A percentile compares a stretch with the other conserved stretches of the same genome.
phyloP scores from a whole-genome alignment of 768 basidiomycete genomes.

The Hebeloma cylindrosporum region DNA sequence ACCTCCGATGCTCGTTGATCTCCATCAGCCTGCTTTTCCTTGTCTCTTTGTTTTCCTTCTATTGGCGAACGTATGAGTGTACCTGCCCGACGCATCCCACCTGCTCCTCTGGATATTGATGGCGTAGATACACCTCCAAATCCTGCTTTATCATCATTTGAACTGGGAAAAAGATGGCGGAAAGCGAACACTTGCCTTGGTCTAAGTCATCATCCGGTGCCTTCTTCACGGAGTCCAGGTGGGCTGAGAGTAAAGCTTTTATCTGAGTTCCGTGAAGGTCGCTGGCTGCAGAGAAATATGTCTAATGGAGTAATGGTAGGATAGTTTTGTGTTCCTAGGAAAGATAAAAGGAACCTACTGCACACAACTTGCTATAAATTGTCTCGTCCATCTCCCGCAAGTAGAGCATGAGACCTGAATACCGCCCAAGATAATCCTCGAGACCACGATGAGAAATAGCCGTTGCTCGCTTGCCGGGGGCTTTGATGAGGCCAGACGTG shows the following conservation, averaged over 20 bases:
- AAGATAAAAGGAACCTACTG: slow-evolving; percentile 49
- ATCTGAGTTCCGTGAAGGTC: slow-evolving; percentile 82
- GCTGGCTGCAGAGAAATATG: slow-evolving; percentile 87
- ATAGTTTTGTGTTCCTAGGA: background rate
- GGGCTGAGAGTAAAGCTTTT: slow-evolving; percentile 63
- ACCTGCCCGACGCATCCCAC: slow-evolving; percentile 76
- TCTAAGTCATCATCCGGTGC: slow-evolving; percentile 71
- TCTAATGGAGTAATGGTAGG: slow-evolving; percentile 44
- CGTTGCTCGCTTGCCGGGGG: slow-evolving; percentile 43
- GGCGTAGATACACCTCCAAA: slow-evolving; percentile 43
- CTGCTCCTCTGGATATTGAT: slow-evolving; percentile 48
- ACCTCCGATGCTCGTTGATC: slow-evolving; percentile 76
- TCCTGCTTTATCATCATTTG: slow-evolving; percentile 31
- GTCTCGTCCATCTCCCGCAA: slow-evolving; percentile 95
- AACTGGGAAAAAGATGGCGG: background rate
- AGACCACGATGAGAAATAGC: slow-evolving; percentile 68
- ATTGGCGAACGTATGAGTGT: slow-evolving; percentile 81
- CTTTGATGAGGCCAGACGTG: slow-evolving; percentile 52
- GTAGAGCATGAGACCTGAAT: slow-evolving; percentile 88
- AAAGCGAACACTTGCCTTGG: slow-evolving; percentile 49
- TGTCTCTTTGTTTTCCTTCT: slow-evolving; percentile 60
- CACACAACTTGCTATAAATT: slow-evolving; percentile 86
- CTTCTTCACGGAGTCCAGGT: slow-evolving; percentile 62
- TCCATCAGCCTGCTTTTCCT: slow-evolving; percentile 61
- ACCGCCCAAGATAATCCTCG: slow-evolving; percentile 83